Percentiles rank a stretch among this genome's conserved stretches.
Conservation (phyloP, 305 asterid species). For the Fraxinus ornus region DNA sequence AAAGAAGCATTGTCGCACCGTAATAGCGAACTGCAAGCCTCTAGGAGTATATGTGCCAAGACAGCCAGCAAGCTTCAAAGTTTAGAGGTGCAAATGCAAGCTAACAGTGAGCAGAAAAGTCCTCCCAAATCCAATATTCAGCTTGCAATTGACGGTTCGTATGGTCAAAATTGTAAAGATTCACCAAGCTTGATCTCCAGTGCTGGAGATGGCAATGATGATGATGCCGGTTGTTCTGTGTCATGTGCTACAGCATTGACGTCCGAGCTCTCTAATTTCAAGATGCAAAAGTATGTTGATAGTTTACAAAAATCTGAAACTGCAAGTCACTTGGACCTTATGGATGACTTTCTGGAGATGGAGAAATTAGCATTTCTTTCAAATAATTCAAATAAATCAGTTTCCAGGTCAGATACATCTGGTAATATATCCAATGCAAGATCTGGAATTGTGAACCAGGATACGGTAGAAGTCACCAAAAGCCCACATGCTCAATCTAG, state of each 20-base stretch:
- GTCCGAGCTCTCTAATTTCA: conserved; percentile 56
- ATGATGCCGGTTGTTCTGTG: conserved; percentile 61
- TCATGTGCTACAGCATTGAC: conserved; percentile 59
- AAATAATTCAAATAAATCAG: conserved; percentile 46
- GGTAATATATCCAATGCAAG: conserved; percentile 30
- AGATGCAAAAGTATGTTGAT: conserved; percentile 59
- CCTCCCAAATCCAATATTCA: conserved; percentile 36
- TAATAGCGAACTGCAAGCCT: conserved; percentile 79
- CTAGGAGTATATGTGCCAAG: conserved; percentile 70
- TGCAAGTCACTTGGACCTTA: conserved; percentile 65
- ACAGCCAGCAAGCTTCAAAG: conserved; percentile 75
- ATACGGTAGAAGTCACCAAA: conserved; percentile 28
- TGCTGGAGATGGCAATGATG: conserved; percentile 84
- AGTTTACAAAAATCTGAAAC: conserved; percentile 60
- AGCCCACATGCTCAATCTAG: conserved; percentile 30
- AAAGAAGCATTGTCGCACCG: conserved; percentile 95
- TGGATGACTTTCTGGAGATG: conserved; percentile 98
- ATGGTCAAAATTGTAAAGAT: conserved; percentile 43
- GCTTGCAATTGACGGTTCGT: conserved; percentile 36
- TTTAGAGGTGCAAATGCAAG: conserved; percentile 67
- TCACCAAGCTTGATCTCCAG: conserved; percentile 65
- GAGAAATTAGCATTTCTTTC: conserved; percentile 70
- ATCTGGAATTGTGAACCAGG: conserved; percentile 37
- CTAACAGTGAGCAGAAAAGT: conserved; percentile 52
- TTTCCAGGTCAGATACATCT: conserved; percentile 36